Evolutionary conservation across 2,329 filamentous ascomycete genomes (phyloP), one percentile per base, ranked within the genome.

Genomic region (Aspergillus phoenicis): DNA sequence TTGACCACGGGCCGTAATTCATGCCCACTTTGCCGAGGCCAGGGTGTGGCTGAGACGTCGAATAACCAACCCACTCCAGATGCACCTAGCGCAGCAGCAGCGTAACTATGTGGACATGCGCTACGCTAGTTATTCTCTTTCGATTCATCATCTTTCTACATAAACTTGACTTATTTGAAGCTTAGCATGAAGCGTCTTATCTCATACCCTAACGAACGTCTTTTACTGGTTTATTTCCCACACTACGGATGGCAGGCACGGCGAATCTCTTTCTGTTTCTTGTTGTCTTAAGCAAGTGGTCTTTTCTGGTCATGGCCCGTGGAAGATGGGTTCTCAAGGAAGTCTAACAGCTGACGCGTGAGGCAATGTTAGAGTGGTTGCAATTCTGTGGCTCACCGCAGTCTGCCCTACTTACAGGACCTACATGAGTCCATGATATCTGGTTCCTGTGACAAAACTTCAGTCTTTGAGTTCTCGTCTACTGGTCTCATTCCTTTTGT

Each of bases 1-100:
- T 78, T 90, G 51, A 89, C 86, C 17, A 89, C 87, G 6, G 75
- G 75, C 48, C 74, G 75, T 55, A 77, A 77, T 58, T 77, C 75
- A 22, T 77, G 75, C 43, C 75, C 75, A 58, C 66, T 77, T 6
- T 77, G 75, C 58, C 68, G 75, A 60, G 73, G 75, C 17, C 75
- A 80, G 58, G 78, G 78, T 39, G 78, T 80, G n/a, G 68, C 71
- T 48, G 78, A 80, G 64, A 73, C 68, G 3, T 57, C 68, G 7
- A 67, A 64, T 33, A 58, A 66, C 45, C 65, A 61, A 17, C 22
- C 67, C 22, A 52, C 64, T 2, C 36, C 70, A 36, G 63, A 60
- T 28, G 52, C 64, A 54, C 62, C 60, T 22, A 55, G 62, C 22
- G 51, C 67, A 39, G 43, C 64, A 28, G 63, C 67, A 20, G 63